A percentile compares a stretch with the other conserved stretches of the same genome.
phyloP scores from a whole-genome alignment of 2,329 filamentous ascomycete species.

The Bertia moriformis region DNA sequence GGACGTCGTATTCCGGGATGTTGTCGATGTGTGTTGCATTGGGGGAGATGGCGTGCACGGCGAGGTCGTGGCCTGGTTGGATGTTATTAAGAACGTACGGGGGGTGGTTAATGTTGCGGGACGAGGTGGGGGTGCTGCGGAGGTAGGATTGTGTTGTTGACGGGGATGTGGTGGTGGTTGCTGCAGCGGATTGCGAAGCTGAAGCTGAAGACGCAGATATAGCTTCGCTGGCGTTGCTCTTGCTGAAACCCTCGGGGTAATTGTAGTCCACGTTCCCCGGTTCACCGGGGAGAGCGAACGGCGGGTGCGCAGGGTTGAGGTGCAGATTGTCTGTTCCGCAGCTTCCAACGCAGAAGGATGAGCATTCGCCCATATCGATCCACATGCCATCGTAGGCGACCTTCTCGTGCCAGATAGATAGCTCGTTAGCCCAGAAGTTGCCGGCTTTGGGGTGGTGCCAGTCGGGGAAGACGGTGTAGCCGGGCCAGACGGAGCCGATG shows the following conservation, averaged over 20 bases:
- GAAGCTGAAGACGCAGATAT: constrained; percentile 39
- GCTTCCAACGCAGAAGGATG: constrained; percentile 55
- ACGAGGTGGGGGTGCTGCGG: constrained; percentile 44
- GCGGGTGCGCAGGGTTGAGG: constrained; percentile 54
- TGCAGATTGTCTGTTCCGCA: constrained; percentile 53
- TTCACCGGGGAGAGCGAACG: constrained; percentile 51
- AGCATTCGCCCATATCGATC: constrained; percentile 45
- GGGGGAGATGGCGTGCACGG: constrained; percentile 58
- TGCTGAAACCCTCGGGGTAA: constrained; percentile 57
- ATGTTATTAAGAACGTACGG: constrained; percentile 66
- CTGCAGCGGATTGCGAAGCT: constrained; percentile 28
- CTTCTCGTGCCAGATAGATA: constrained; percentile 37
- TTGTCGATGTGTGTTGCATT: constrained; percentile 68
- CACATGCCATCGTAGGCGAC: constrained; percentile 35
- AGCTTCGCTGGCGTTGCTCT: constrained; percentile 55
- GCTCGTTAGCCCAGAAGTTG: constrained; percentile 54
- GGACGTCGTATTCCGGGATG: constrained; percentile 64
- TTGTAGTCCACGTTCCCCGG: constrained; percentile 39
- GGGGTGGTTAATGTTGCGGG: constrained; percentile 57
- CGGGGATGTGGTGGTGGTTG: constrained; percentile 12
- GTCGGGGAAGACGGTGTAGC: constrained; percentile 55
- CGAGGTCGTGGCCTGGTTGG: constrained; percentile 46
- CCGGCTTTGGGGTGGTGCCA: constrained; percentile 54
- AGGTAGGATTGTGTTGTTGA: constrained; percentile 28
- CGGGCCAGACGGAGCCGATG: constrained; percentile 60